phyloP scores from a whole-genome alignment of 352 stramenopile species.

The Pythium sukuiense region DNA sequence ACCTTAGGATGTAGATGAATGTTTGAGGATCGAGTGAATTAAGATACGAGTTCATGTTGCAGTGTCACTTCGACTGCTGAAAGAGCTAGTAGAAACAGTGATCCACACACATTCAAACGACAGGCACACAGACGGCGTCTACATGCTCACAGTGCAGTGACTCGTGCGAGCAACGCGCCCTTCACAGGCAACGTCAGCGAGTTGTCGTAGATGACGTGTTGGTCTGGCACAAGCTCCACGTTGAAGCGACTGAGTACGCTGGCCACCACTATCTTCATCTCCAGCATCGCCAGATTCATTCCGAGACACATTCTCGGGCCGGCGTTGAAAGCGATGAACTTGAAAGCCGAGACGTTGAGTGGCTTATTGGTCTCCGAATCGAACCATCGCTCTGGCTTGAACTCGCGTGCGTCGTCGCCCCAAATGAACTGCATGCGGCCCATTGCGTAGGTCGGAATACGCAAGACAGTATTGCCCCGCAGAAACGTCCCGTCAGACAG shows the following conservation, averaged over 20 bases:
- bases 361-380: slow-evolving; percentile 39
- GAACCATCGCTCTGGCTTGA: slow-evolving; percentile 71
- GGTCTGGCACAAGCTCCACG: slow-evolving; percentile 32
- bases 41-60: too few species aligned
- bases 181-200: slow-evolving; percentile 58
- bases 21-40: too few species aligned
- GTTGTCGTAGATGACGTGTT: slow-evolving; percentile 40
- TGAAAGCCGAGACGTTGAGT: slow-evolving; percentile 46
- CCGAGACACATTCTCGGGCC: slow-evolving; percentile 54
- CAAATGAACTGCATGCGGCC: slow-evolving; percentile 56
- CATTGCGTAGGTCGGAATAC: slow-evolving; percentile 61
- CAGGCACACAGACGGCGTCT: background rate
- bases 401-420: slow-evolving; percentile 61
- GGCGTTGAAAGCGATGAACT: slow-evolving; percentile 70
- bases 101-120: too few species aligned
- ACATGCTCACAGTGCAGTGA: background rate
- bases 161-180: slow-evolving; percentile 14
- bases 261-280: slow-evolving; percentile 72
- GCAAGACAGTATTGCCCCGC: slow-evolving; percentile 46
- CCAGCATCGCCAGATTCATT: slow-evolving; percentile 63
- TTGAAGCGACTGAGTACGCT: slow-evolving; percentile 61
- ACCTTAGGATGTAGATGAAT: too few species aligned
- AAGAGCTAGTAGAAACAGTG: too few species aligned
- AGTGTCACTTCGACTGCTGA: too few species aligned
- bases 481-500: slow-evolving; percentile 71